Evolutionary conservation across 768 basidiomycete genomes (phyloP).

Genomic region (Hypholoma fasciculare): DNA sequence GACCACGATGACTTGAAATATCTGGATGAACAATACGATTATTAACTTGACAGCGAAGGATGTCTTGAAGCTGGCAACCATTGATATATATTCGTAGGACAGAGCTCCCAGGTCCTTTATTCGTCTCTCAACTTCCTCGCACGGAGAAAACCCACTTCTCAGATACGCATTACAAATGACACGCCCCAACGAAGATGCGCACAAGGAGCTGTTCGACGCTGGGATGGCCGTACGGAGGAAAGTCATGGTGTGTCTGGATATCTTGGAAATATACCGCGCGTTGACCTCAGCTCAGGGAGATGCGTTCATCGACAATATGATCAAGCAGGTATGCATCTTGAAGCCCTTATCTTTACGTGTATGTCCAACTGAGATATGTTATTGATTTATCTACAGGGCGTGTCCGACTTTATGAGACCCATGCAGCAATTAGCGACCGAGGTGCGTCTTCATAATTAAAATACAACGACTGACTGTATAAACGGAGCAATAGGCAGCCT

Average conservation of each 20-base stretch:
- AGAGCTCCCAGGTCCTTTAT: no score
- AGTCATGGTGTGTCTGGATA: conserved; percentile 32
- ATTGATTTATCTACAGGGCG: conserved; percentile 20
- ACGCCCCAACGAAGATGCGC: conserved; percentile 26
- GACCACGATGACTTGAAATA: no score
- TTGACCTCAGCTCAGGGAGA: conserved; percentile 30
- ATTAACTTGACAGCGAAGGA: no score
- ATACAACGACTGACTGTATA: neutral
- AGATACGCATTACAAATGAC: neutral
- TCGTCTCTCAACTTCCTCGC: no score
- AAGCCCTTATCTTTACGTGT: neutral
- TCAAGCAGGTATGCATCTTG: conserved; percentile 26
- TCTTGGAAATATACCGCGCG: no score
- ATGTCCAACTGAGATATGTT: neutral
- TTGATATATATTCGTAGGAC: no score
- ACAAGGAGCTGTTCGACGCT: conserved; percentile 40
- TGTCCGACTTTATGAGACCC: conserved; percentile 45
- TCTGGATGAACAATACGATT: no score
- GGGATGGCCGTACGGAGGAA: conserved; percentile 38
- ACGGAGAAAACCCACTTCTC: no score
- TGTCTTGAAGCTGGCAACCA: no score
- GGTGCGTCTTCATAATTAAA: conserved; percentile 13
- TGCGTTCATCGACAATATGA: conserved; percentile 40
- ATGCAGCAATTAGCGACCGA: conserved; percentile 48
- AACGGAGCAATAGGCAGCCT: conserved; percentile 30